Conservation (phyloP, 1,284 basidiomycete genomes). For the Bjerkandera adusta region DNA sequence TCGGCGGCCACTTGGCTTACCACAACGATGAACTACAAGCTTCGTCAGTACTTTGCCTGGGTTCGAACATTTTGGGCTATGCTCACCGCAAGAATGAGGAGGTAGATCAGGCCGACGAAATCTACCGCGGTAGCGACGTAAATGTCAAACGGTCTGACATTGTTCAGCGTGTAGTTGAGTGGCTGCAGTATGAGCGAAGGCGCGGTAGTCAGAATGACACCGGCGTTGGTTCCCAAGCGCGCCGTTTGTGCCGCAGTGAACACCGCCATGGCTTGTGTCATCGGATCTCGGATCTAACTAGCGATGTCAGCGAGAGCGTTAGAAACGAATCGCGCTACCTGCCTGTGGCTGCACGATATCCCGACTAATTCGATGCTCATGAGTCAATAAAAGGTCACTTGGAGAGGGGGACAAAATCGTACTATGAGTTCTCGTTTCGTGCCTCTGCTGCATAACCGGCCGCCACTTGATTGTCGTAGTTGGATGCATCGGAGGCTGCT, state of each 20-base stretch:
- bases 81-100: constrained; percentile 55
- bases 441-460: constrained; percentile 26
- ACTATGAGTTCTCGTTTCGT: constrained; percentile 29
- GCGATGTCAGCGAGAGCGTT: not conserved
- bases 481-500: constrained; percentile 15
- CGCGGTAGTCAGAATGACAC: constrained; percentile 45
- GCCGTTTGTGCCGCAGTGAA: constrained; percentile 37
- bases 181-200: constrained; percentile 57
- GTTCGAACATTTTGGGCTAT: constrained; percentile 18
- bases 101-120: constrained; percentile 77
- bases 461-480: constrained; percentile 20
- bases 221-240: constrained; percentile 33
- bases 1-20: constrained; percentile 18
- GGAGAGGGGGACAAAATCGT: constrained; percentile 9
- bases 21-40: constrained; percentile 34
- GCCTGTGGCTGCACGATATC: not conserved
- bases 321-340: too few relatives aligned
- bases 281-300: constrained; percentile 4
- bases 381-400: not conserved
- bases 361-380: not conserved
- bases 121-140: constrained; percentile 68
- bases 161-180: constrained; percentile 48
- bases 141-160: constrained; percentile 66
- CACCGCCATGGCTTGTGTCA: constrained; percentile 12
- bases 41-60: too few relatives aligned